Evolutionary conservation across 108 stramenopile species (phyloP), one percentile per base, ranked within the genome.

Genomic region (Aurantiochytrium sp.): DNA sequence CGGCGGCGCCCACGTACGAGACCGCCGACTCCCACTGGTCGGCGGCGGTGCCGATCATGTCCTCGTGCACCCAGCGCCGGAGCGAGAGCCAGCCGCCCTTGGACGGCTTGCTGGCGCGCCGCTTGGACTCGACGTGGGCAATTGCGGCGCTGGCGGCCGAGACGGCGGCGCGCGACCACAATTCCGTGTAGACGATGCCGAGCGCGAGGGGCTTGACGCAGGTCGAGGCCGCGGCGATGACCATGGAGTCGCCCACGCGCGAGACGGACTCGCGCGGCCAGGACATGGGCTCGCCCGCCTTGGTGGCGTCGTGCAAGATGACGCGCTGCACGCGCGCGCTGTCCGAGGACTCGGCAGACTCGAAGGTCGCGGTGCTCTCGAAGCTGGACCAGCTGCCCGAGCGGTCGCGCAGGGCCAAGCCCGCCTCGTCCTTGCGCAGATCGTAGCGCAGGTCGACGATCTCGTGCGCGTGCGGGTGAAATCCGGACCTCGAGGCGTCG

Each of bases 141-240:
- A 81, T 12, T 30, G 73, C 45, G 17, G 73, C 73, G 30, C 32
- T 41, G 21, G 73, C 73, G 32, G 73, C 73, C 19, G 73, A 81
- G 27, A 81, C 42, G n/a, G 45, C 73, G 6, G 73, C 73, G n/a
- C 73, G 73, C 12, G 73, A 81, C 73, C 73, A 81, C 12, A 81
- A n/a, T 24, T 81, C 73, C 45, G 73, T 48, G 24, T 81, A 81
- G 10, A 81, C 73, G 32, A 81, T 81, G 32, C 42, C 39, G 17
- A 81, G n/a, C 45, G 73, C 73, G 2, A 81, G 21, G 0, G 73
- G 73, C 73, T 81, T 81, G 24, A 81, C 45, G 59, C 27, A 34
- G 27, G 73, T 48, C 30, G 42, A 22, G 21, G 73, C 73, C 0
- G 45, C 73, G 24, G 45, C 42, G 10, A 81, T 3, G 45, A 48